These are phyloP conservation scores for Triadica sebifera DNA, from an alignment of 345 rosid genomes.

Conservation along the genomic window DNA sequence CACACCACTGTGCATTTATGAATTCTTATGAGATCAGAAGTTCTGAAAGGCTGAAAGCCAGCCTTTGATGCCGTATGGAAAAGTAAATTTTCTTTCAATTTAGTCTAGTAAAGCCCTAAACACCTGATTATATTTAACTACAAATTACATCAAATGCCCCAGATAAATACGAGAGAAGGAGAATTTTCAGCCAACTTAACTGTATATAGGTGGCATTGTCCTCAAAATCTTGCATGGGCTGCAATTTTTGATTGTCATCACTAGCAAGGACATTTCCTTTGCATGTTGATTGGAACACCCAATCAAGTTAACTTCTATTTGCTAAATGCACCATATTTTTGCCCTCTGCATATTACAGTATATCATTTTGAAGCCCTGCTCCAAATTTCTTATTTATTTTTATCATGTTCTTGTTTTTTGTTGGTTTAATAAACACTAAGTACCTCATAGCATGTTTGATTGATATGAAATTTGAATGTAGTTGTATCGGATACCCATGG, in stretches of 20 bases:
- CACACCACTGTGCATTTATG: not conserved
- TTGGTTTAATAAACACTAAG: not conserved
- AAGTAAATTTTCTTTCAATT: slow-evolving; percentile 5
- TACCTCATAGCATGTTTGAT: not conserved
- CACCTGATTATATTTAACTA: not conserved
- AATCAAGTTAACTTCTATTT: not conserved
- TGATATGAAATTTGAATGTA: not conserved
- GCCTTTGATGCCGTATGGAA: not conserved
- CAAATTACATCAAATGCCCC: slow-evolving; percentile 14
- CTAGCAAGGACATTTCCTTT: not conserved
- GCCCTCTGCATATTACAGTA: not conserved
- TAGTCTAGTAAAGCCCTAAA: not conserved
- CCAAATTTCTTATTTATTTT: not conserved
- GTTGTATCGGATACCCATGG: not conserved
- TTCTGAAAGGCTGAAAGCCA: slow-evolving; percentile 10
- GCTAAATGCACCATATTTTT: not conserved
- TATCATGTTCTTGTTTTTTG: not conserved
- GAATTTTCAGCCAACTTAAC: no score
- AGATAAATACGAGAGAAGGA: not conserved
- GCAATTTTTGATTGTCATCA: not conserved
- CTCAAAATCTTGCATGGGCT: not conserved
- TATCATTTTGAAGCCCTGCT: not conserved
- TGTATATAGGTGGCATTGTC: not conserved
- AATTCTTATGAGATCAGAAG: not conserved
- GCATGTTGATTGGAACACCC: not conserved